Evolutionary conservation across 768 basidiomycete species (phyloP), one percentile per base, ranked within the genome.

Genomic region (Sistotremastrum niveocremeum): DNA sequence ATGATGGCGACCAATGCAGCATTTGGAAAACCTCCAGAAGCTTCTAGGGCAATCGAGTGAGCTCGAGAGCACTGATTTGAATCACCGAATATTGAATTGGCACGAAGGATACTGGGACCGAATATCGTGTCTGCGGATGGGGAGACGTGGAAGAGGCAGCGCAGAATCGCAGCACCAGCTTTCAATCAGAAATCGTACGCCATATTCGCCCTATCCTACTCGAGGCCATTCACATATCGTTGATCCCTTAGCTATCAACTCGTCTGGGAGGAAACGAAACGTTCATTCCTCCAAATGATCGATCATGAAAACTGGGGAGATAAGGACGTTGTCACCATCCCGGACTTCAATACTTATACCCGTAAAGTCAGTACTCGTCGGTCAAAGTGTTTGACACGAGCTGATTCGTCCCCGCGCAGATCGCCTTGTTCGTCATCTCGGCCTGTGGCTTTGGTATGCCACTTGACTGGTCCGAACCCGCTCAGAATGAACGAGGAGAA

Each of bases 121-220:
- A 74, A 72, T 47, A 57, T 74, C 6, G 53, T 69, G n/a, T 62
- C 60, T 6, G 61, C 66, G 1, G 67, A 70, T 42, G 66, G 64
- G 3, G 66, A 70, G 5, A 57, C 53, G 3, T 73, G 71, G 69
- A 62, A 68, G 44, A 68, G 63, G 40, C 72, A 74, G 50, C 58
- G 71, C 6, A 59, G 68, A 5, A 56, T 72, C 42, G 60, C 69
- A 51, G 65, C 63, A 6, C 69, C 70, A 38, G 66, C 70, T 5
- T 74, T 73, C 51, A 66, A 62, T 37, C 63, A 62, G 32, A 55
- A 60, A 32, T 51, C 69, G 68, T 71, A 39, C 51, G 62, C 6
- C 9, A 6, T 32, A 34, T 36, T n/a, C 11, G 6, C 12, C 35
- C 12, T 20, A 11, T 9, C 43, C 46, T 11, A 8, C 3, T 37